Conservation (phyloP, 441 rosid species). For the Populus hybrid region DNA sequence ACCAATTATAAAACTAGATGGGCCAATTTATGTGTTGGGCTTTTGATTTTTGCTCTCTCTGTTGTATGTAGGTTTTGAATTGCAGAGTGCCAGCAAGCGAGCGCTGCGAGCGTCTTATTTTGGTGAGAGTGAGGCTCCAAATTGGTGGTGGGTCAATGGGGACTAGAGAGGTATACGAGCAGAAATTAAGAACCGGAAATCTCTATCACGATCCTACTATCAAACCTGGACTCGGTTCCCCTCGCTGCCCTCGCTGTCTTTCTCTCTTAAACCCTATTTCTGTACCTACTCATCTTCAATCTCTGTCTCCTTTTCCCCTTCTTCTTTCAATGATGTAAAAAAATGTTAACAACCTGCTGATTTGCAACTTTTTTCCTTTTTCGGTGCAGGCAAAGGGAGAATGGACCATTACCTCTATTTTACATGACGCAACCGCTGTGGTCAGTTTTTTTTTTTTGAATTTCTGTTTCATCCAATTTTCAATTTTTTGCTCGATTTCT, state of each 20-base stretch:
- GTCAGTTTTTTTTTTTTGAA: slow-evolving; percentile 32
- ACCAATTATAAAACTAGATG: no score
- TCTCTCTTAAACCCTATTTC: slow-evolving; percentile 68
- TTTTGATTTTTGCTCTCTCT: no score
- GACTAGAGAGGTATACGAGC: slow-evolving; percentile 79
- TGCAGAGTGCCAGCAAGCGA: background rate
- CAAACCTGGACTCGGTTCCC: slow-evolving; percentile 80
- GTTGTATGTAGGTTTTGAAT: background rate
- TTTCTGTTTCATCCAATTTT: background rate
- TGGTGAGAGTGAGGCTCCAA: background rate
- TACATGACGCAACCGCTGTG: slow-evolving; percentile 87
- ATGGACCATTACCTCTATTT: slow-evolving; percentile 76
- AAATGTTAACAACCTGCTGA: no score
- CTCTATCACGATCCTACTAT: slow-evolving; percentile 81
- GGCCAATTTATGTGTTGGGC: no score
- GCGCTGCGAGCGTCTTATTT: background rate
- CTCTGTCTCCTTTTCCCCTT: background rate
- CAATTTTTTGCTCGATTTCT: background rate
- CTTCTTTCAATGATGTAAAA: background rate
- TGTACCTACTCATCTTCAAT: slow-evolving; percentile 21
- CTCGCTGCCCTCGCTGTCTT: slow-evolving; percentile 95
- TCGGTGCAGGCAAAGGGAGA: slow-evolving; percentile 55
- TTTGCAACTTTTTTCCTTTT: background rate
- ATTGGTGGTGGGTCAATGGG: slow-evolving; percentile 46
- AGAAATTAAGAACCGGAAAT: slow-evolving; percentile 70